Evolutionary conservation across 2,329 filamentous ascomycete species (phyloP).

Genomic region (Trichoderma aggressivum): DNA sequence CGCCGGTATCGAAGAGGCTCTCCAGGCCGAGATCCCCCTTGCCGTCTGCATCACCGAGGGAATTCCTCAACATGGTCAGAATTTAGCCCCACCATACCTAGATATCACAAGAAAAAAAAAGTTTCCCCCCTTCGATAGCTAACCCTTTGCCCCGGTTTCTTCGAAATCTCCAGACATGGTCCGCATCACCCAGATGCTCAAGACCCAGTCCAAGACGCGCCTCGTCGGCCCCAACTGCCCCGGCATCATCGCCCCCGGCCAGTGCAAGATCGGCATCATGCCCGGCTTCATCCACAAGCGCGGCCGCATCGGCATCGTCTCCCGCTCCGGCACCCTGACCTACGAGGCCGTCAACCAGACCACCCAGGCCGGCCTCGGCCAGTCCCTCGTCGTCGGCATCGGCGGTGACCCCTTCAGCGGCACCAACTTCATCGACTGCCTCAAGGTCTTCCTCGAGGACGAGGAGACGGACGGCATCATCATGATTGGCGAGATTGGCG

Average conservation of each 20-base stretch:
- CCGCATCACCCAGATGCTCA: constrained; percentile 95
- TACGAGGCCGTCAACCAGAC: constrained; percentile 99
- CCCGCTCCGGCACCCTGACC: constrained; percentile 93
- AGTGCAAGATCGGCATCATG: constrained; percentile 99
- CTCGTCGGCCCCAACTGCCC: constrained; percentile 98
- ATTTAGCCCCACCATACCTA: constrained; percentile 17
- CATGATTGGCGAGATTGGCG: constrained; percentile 99
- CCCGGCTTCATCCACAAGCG: constrained; percentile 99
- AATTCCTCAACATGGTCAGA: constrained; percentile 90
- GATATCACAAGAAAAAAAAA: not conserved
- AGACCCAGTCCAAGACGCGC: constrained; percentile 95
- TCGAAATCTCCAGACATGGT: constrained; percentile 77
- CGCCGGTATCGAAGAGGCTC: constrained; percentile 93
- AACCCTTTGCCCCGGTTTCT: not conserved
- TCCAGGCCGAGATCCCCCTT: constrained; percentile 87
- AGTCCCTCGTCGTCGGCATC: constrained; percentile 97
- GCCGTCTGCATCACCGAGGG: constrained; percentile 98
- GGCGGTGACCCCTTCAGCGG: constrained; percentile 98
- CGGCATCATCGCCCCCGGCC: constrained; percentile 88
- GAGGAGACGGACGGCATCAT: constrained; percentile 98
- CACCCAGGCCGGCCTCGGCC: constrained; percentile 91
- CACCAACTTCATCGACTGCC: constrained; percentile 99
- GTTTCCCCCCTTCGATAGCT: not conserved
- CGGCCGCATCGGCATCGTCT: constrained; percentile 97
- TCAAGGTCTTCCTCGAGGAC: constrained; percentile 94